Conservation (phyloP, 108 stramenopile species). For the Poteriospumella lacustris region DNA sequence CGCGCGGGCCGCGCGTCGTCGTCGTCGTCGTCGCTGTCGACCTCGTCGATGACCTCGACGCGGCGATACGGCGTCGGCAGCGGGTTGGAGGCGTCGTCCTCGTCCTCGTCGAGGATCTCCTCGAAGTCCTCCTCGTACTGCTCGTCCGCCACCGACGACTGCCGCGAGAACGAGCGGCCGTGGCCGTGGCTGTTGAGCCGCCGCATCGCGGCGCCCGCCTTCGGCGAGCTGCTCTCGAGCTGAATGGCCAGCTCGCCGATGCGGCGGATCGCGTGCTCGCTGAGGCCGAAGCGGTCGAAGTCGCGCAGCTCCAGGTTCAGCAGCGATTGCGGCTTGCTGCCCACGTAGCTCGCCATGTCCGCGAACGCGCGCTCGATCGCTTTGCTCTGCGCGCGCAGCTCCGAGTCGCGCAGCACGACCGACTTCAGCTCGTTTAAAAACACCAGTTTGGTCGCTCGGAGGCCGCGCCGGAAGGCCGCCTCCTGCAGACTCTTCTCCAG, state of each 20-base stretch:
- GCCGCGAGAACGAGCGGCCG: not conserved
- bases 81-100: no score
- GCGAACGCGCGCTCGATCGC: not conserved
- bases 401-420: not conserved
- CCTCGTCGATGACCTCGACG: no score
- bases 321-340: not conserved
- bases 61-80: no score
- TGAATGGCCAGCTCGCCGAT: not conserved
- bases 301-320: not conserved
- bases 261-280: not conserved
- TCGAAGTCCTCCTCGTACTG: slow-evolving; percentile 14
- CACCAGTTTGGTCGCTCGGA: not conserved
- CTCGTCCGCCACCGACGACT: not conserved
- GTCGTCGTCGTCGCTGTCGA: no score
- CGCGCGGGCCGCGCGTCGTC: no score
- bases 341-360: not conserved
- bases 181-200: not conserved
- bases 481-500: no score
- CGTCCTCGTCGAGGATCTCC: not conserved
- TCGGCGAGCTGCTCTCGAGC: not conserved
- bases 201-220: not conserved
- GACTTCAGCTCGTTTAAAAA: not conserved
- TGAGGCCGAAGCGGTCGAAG: not conserved
- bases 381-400: not conserved
- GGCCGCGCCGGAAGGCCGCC: not conserved